Conservation (phyloP, 768 basidiomycete species). For the Phylloporus arenicola region DNA sequence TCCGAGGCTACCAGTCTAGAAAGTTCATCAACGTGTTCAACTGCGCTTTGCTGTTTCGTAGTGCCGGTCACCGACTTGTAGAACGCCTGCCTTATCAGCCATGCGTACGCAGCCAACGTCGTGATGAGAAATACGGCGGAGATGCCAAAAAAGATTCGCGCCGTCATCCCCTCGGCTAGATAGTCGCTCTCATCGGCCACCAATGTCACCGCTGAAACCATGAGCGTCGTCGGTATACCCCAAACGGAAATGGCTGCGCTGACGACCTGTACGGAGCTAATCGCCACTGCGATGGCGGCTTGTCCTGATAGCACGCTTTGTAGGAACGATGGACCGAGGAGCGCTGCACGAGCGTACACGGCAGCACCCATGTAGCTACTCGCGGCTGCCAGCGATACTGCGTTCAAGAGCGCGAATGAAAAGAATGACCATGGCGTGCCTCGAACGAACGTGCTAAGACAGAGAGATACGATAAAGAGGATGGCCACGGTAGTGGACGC, state of each 20-base stretch:
- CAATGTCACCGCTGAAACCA: not conserved
- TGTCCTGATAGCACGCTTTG: slow-evolving; percentile 77
- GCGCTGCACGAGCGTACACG: slow-evolving; percentile 67
- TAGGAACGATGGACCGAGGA: slow-evolving; percentile 68
- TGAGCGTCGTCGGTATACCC: slow-evolving; percentile 29
- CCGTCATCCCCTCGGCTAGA: slow-evolving; percentile 56
- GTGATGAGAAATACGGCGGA: slow-evolving; percentile 59
- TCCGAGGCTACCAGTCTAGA: slow-evolving; percentile 30
- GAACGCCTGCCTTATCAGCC: slow-evolving; percentile 49
- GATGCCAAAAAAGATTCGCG: slow-evolving; percentile 63
- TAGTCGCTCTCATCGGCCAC: not conserved
- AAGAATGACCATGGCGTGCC: slow-evolving; percentile 57
- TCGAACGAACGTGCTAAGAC: slow-evolving; percentile 57
- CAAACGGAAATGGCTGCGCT: slow-evolving; percentile 54
- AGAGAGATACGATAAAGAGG: slow-evolving; percentile 51
- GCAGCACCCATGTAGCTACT: slow-evolving; percentile 74
- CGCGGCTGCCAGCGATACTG: slow-evolving; percentile 50
- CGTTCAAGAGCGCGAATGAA: slow-evolving; percentile 58
- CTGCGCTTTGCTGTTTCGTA: slow-evolving; percentile 34
- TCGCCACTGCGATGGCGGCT: slow-evolving; percentile 74
- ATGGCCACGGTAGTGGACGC: slow-evolving; percentile 45
- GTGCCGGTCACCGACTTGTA: slow-evolving; percentile 50
- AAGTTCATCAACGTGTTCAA: slow-evolving; percentile 17
- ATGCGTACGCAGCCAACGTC: slow-evolving; percentile 47
- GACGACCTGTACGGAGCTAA: slow-evolving; percentile 67